These are phyloP conservation scores for Sugiyamaella marilandica DNA, from an alignment of 805 yeast species.

Conservation along the genomic window DNA sequence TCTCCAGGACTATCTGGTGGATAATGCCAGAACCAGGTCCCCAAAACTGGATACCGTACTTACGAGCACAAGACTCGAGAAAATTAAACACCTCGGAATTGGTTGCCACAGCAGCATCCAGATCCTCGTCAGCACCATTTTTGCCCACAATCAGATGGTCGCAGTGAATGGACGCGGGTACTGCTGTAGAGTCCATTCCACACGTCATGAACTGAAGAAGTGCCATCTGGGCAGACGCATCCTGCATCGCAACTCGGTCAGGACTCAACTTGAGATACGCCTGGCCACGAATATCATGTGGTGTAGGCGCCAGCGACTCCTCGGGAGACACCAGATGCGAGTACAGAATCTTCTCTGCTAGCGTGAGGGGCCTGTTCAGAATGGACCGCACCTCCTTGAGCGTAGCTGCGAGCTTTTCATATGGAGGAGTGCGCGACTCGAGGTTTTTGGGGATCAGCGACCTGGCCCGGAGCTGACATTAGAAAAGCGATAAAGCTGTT, in stretches of 20 bases:
- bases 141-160: conserved; percentile 97
- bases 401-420: conserved; percentile 63
- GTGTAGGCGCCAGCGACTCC: conserved; percentile 57
- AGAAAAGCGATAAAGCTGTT: too few relatives aligned
- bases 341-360: conserved; percentile 91
- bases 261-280: conserved; percentile 91
- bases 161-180: conserved; percentile 95
- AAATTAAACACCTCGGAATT: conserved; percentile 96
- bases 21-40: conserved; percentile 99
- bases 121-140: conserved; percentile 82
- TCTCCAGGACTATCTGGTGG: conserved; percentile 95
- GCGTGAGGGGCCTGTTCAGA: conserved; percentile 72
- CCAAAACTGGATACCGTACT: conserved; percentile 98
- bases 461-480: conserved; percentile 5
- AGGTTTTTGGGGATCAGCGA: conserved; percentile 9
- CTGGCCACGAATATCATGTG: conserved; percentile 68
- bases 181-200: conserved; percentile 78
- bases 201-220: conserved; percentile 96
- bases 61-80: conserved; percentile 85
- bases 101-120: conserved; percentile 71
- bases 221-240: conserved; percentile 99
- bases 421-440: conserved; percentile 71
- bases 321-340: conserved; percentile 89
- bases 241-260: conserved; percentile 99
- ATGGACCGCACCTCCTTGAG: conserved; percentile 59